phyloP scores from a whole-genome alignment of 1,284 basidiomycete species.

The Irpex sp. region DNA sequence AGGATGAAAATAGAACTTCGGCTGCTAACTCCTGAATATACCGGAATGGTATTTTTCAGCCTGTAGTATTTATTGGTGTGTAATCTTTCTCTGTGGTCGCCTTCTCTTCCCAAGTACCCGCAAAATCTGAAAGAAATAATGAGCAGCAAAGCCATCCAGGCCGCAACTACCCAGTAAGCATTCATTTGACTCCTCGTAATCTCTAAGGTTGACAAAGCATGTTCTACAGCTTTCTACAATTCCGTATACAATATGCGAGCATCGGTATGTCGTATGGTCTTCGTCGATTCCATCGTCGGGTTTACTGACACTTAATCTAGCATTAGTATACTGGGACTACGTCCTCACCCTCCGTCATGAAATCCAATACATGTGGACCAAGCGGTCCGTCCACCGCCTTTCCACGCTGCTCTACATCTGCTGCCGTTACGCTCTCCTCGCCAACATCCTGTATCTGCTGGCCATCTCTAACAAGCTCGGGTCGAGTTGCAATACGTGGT shows the following conservation, averaged over 20 bases:
- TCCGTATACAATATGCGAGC: slow-evolving; percentile 27
- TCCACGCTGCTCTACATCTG: slow-evolving; percentile 30
- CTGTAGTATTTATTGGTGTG: too few relatives aligned
- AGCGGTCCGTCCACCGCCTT: slow-evolving; percentile 17
- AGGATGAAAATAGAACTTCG: too few relatives aligned
- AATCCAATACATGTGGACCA: slow-evolving; percentile 28
- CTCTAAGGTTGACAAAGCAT: neutral
- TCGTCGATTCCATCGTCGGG: too few relatives aligned
- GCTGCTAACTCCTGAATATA: too few relatives aligned
- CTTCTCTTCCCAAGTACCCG: too few relatives aligned
- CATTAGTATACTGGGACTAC: slow-evolving; percentile 9
- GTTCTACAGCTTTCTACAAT: slow-evolving; percentile 21
- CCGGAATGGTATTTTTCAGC: too few relatives aligned
- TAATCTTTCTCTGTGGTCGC: too few relatives aligned
- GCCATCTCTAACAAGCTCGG: slow-evolving; percentile 21
- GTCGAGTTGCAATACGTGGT: slow-evolving; percentile 27
- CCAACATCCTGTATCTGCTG: slow-evolving; percentile 29
- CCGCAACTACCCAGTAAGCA: neutral
- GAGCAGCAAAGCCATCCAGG: neutral
- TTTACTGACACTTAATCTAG: neutral
- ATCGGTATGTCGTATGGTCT: slow-evolving; percentile 16
- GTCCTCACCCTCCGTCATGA: slow-evolving; percentile 26
- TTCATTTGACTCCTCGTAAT: neutral
- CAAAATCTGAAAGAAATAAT: neutral
- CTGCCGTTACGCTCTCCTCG: slow-evolving; percentile 31